phyloP scores from a whole-genome alignment of 495 filamentous ascomycete genomes.

The Penicillium nucicola region DNA sequence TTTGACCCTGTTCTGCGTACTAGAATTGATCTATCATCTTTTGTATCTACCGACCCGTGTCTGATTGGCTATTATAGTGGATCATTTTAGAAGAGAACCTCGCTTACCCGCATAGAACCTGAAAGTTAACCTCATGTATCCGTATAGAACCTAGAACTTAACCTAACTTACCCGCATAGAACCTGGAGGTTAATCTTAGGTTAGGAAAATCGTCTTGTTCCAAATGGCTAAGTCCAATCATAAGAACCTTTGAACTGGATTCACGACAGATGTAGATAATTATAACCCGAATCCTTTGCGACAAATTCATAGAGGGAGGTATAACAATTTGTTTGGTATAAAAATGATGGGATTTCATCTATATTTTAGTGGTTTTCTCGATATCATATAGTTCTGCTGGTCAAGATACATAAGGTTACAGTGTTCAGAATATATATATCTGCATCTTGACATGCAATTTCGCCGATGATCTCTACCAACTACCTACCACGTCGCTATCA shows the following conservation, averaged over 20 bases:
- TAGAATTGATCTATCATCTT: background rate
- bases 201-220: too few relatives aligned
- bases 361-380: background rate
- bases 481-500: too few relatives aligned
- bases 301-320: background rate
- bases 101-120: background rate
- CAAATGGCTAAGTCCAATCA: too few relatives aligned
- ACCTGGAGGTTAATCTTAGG: background rate
- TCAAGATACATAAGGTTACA: background rate
- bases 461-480: too few relatives aligned
- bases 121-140: background rate
- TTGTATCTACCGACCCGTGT: background rate
- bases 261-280: too few relatives aligned
- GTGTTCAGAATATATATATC: background rate
- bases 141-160: background rate
- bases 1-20: background rate
- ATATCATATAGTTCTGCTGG: background rate
- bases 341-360: background rate
- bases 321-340: background rate
- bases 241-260: too few relatives aligned
- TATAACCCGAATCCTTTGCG: background rate
- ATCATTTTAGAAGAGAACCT: background rate
- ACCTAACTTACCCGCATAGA: background rate
- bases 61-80: background rate
- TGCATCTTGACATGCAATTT: too few relatives aligned